Evolutionary conservation across 164 flowering plant species (phyloP), one percentile per base, ranked within the genome.

Genomic region (grape (Vitis vinifera)): DNA sequence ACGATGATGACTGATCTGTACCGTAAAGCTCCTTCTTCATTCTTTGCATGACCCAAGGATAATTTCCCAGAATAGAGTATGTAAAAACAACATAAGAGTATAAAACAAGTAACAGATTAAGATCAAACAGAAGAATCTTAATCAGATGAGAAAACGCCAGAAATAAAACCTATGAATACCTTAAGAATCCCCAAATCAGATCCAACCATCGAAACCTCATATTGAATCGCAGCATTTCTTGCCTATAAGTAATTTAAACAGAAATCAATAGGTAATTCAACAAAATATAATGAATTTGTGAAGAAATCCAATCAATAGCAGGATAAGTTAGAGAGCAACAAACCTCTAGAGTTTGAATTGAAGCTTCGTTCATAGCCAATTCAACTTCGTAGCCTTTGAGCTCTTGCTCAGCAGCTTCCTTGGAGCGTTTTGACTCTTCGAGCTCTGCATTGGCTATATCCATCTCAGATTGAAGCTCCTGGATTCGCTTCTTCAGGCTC

Each of bases 371-470:
- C 75, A 83, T 29, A 63, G 87, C 71, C 56, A 85, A 68, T 71
- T 91, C 90, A 67, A 88, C 88, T 74, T 91, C 92, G 51, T 67
- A 78, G 71, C 95, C 93, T 76, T 81, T 84, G 51, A 89, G 79
- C 73, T 87, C 93, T 71, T 86, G 92, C 81, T 87, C 97, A 7
- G 71, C 47, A 1, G 65, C 75, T 75, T 91, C 93, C 77, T 80
- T 89, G 57, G 37, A 53, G 49, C 78, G 79, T 70, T 88, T 92
- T 11, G 79, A 75, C 12, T 79, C 82, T 66, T 86, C 87, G n/a
- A 87, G 84, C 64, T 77, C 83, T 55, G 62, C 77, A 75, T 77
- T 84, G 15, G 80, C 82, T 12, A 61, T 68, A 0, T 84, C 89
- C 1, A 88, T 55, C 68, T 82, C 84, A 3, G 77, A 72, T 47